These are phyloP conservation scores for Phialocephala subalpina DNA, from an alignment of 2,329 filamentous ascomycete genomes.

Conservation along the genomic window DNA sequence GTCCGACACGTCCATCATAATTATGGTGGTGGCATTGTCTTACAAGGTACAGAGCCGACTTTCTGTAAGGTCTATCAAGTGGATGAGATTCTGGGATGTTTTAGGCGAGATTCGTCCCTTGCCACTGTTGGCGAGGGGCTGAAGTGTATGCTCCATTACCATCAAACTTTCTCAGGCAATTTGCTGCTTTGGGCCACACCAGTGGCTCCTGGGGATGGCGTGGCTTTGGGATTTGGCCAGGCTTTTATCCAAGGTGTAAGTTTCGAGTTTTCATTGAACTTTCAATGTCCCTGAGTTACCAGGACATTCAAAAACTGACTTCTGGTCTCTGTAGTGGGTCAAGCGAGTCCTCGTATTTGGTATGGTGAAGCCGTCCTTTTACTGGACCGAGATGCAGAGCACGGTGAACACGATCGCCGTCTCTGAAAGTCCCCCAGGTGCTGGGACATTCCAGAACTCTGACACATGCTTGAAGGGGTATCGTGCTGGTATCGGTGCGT, in stretches of 20 bases:
- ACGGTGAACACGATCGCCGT: background rate
- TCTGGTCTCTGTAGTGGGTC: background rate
- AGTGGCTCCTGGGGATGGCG: background rate
- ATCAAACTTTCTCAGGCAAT: constrained; percentile 11
- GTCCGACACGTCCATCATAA: background rate
- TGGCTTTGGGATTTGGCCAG: constrained; percentile 11
- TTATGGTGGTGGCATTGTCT: background rate
- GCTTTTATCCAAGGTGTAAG: constrained; percentile 22
- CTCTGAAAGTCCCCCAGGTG: background rate
- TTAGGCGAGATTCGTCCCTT: background rate
- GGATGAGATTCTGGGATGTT: background rate
- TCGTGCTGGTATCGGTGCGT: constrained; percentile 14
- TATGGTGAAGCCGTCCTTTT: constrained; percentile 14
- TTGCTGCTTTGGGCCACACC: constrained; percentile 23
- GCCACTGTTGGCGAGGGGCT: constrained; percentile 13
- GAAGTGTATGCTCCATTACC: constrained; percentile 16
- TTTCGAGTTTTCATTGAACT: constrained; percentile 3
- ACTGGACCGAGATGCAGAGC: background rate
- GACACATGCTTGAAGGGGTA: constrained; percentile 25
- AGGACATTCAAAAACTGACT: background rate
- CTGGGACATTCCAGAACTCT: background rate
- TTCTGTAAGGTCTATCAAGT: background rate
- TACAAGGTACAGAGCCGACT: background rate
- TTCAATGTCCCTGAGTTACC: too few relatives aligned
- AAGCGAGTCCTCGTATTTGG: constrained; percentile 6